Evolutionary conservation across 2,329 filamentous ascomycete genomes (phyloP), one percentile per base, ranked within the genome.

Genomic region (Aureobasidium sp.): DNA sequence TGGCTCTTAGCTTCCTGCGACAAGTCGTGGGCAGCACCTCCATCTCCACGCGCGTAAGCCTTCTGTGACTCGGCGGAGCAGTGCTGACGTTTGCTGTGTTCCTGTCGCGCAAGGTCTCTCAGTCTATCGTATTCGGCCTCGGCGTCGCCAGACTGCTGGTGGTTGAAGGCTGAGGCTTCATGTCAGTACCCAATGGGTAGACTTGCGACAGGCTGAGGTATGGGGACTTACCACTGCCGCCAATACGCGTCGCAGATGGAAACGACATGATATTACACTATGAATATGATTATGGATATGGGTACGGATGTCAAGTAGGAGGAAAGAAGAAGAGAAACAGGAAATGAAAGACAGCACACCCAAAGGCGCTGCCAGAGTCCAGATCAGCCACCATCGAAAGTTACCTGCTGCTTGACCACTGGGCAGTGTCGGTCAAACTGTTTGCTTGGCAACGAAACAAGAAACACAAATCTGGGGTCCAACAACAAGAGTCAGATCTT

Each of bases 101-200:
- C 92, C 69, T 86, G 81, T 66, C 90, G 86, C 20, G 93, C 94
- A 20, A 92, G 82, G 68, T 88, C 87, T 70, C 94, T 90, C 48
- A 97, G 83, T 60, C 90, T 89, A 73, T 97, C 92, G 76, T 97
- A 97, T 78, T 97, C 92, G 68, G 82, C 85, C 79, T 97, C 92
- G 61, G 85, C 80, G 63, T 87, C 82, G 68, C 79, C 78, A 71
- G 84, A 84, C 67, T 86, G 80, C 63, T 81, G 82, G 73, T 91
- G 87, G 75, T 87, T 90, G 79, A 93, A 90, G 75, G 88, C 90
- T 92, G 72, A 47, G 46, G 59, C 56, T 50, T 41, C 59, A 37
- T 41, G 62, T 66, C 65, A 62, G 62, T 17, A 44, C 42, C 53
- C 20, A 34, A 48, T 36, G 23, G 39, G 53, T 36, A 29, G 39